A percentile compares a stretch with the other conserved stretches of the same genome.
Conservation (phyloP, 164 flowering plant species). For the Echeveria elegans region DNA sequence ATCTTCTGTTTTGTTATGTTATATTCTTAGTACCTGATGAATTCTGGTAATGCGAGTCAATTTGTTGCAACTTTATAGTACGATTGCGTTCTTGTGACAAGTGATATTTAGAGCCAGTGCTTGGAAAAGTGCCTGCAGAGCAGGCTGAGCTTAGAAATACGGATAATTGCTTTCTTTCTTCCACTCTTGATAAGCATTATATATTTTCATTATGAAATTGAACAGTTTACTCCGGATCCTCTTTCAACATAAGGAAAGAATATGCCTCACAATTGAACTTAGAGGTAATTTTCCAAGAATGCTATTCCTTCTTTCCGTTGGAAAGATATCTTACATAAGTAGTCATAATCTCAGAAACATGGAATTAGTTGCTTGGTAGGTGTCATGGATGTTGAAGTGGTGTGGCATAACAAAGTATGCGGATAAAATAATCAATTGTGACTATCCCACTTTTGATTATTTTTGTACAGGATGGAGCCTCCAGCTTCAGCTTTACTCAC, state of each 20-base stretch:
- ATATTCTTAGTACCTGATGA: neutral
- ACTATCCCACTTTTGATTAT: neutral
- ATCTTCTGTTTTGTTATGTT: neutral
- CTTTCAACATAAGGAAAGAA: neutral
- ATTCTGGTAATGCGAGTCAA: neutral
- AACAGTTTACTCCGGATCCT: slow-evolving; percentile 3
- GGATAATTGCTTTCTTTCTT: neutral
- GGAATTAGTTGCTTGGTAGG: neutral
- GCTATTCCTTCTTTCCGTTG: neutral
- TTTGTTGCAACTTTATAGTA: neutral
- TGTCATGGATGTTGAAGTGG: neutral
- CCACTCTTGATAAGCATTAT: neutral
- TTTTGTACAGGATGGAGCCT: slow-evolving; percentile 20
- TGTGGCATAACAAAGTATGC: neutral
- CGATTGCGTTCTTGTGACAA: too few species aligned
- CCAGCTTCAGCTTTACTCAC: slow-evolving; percentile 19
- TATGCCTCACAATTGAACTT: slow-evolving; percentile 9
- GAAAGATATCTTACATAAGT: neutral
- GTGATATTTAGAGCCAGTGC: neutral
- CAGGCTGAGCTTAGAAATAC: neutral
- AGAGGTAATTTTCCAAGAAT: neutral
- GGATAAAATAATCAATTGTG: neutral
- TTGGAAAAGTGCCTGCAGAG: neutral
- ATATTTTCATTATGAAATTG: neutral
- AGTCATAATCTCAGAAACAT: neutral